phyloP scores from a whole-genome alignment of 2,329 filamentous ascomycete genomes.

The Triangularia verruculosa region DNA sequence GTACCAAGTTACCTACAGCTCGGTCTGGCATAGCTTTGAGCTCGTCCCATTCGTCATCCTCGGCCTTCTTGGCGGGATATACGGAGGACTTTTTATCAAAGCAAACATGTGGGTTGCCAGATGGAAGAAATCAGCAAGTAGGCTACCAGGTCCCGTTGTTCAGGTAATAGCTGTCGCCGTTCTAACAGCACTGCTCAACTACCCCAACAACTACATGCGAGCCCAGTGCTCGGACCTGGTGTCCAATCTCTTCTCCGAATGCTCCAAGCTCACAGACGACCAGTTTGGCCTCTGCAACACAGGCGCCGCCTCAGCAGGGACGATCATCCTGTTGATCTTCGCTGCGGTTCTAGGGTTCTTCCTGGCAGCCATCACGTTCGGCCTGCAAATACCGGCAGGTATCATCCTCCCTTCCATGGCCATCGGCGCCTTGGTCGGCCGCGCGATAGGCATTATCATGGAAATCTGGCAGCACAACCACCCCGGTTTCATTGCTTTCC shows the following conservation, averaged over 20 bases:
- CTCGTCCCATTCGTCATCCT: slow-evolving; percentile 82
- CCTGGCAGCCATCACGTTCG: slow-evolving; percentile 85
- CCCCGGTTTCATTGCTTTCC: slow-evolving; percentile 74
- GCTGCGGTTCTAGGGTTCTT: slow-evolving; percentile 82
- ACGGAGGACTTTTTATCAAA: slow-evolving; percentile 92
- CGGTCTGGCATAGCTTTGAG: slow-evolving; percentile 92
- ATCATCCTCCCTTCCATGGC: slow-evolving; percentile 96
- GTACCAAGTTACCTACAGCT: slow-evolving; percentile 92
- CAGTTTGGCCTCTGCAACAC: slow-evolving; percentile 87
- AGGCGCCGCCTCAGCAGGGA: slow-evolving; percentile 75
- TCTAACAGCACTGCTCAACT: slow-evolving; percentile 86
- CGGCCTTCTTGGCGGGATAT: slow-evolving; percentile 87
- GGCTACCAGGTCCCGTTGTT: slow-evolving; percentile 68
- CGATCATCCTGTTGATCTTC: slow-evolving; percentile 77
- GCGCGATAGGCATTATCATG: slow-evolving; percentile 84
- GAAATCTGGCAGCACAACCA: slow-evolving; percentile 82
- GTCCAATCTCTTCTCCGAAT: slow-evolving; percentile 88
- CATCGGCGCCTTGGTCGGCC: slow-evolving; percentile 85
- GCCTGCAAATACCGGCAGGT: slow-evolving; percentile 88
- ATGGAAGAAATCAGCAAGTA: slow-evolving; percentile 68
- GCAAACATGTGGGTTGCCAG: slow-evolving; percentile 82
- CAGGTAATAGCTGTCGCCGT: slow-evolving; percentile 80
- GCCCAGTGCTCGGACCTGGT: slow-evolving; percentile 89
- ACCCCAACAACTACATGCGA: slow-evolving; percentile 94
- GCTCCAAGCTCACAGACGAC: slow-evolving; percentile 76